Evolutionary conservation across 305 asterid genomes (phyloP).

Genomic region (Nicotiana rustica): DNA sequence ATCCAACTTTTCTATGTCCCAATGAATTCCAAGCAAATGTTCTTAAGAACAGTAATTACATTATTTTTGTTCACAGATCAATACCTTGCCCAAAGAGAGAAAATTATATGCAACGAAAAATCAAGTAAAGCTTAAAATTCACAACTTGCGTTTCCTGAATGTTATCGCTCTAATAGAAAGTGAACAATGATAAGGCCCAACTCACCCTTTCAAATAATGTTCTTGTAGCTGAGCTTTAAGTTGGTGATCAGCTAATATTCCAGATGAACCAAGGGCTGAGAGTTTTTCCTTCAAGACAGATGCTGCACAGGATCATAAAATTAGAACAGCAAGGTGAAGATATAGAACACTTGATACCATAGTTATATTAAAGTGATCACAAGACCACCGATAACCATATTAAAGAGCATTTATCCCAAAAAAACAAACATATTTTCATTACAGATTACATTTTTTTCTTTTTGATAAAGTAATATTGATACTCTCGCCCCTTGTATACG

Average conservation of each 20-base stretch:
- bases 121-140: slow-evolving; percentile 11
- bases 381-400: background rate
- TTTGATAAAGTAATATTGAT: background rate
- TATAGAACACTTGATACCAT: slow-evolving; percentile 8
- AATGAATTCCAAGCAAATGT: background rate
- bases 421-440: background rate
- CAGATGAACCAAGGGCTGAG: slow-evolving; percentile 96
- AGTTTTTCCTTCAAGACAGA: slow-evolving; percentile 98
- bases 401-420: slow-evolving; percentile 5
- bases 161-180: slow-evolving; percentile 30
- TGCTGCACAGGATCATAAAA: slow-evolving; percentile 63
- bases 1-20: too few relatives aligned
- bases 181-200: slow-evolving; percentile 35
- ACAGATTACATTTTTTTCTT: background rate
- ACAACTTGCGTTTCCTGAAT: slow-evolving; percentile 20
- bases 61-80: slow-evolving; percentile 4
- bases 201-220: slow-evolving; percentile 96
- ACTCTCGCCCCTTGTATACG: background rate
- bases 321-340: slow-evolving; percentile 38
- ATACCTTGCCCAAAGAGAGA: slow-evolving; percentile 11
- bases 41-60: slow-evolving; percentile 5
- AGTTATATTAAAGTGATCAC: background rate
- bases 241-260: slow-evolving; percentile 99
- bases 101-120: background rate
- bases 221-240: slow-evolving; percentile 98